Percentiles rank a stretch among this genome's conserved stretches.
Evolutionary conservation across 306 rosid genomes (phyloP).

Genomic region (Sicyos edulis): DNA sequence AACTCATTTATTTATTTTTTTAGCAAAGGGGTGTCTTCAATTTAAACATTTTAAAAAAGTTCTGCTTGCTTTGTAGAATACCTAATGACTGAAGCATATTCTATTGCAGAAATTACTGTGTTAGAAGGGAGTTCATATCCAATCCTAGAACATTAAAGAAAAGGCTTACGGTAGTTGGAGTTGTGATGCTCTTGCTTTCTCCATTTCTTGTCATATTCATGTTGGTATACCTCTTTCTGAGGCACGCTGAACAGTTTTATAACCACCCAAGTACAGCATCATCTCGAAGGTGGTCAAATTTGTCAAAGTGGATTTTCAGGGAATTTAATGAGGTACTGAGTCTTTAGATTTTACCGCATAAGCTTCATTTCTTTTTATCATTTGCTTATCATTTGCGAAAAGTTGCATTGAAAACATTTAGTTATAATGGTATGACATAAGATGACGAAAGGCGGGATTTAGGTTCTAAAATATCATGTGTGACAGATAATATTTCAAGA

Average conservation of each 20-base stretch:
- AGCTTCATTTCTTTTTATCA: background rate
- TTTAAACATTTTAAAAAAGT: background rate
- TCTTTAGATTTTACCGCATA: background rate
- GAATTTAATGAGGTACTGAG: slow-evolving; percentile 80
- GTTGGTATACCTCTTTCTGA: slow-evolving; percentile 85
- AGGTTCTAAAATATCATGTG: background rate
- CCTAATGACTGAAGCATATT: slow-evolving; percentile 23
- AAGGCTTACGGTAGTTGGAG: slow-evolving; percentile 82
- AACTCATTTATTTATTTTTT: background rate
- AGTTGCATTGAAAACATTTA: background rate
- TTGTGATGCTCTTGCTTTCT: slow-evolving; percentile 82
- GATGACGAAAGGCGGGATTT: background rate
- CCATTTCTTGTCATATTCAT: slow-evolving; percentile 96
- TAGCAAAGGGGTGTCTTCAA: background rate
- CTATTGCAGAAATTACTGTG: slow-evolving; percentile 62
- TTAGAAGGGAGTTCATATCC: slow-evolving; percentile 66
- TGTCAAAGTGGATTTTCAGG: slow-evolving; percentile 89
- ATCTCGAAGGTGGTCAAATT: slow-evolving; percentile 90
- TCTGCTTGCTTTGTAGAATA: slow-evolving; percentile 20
- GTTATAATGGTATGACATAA: background rate
- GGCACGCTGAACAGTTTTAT: slow-evolving; percentile 93
- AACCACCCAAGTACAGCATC: slow-evolving; percentile 87
- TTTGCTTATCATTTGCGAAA: background rate
- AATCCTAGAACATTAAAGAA: slow-evolving; percentile 69
- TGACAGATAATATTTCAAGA: background rate